Base-by-base conservation (phyloP, 164 flowering plant species). In the Amborella trichopoda region DNA sequence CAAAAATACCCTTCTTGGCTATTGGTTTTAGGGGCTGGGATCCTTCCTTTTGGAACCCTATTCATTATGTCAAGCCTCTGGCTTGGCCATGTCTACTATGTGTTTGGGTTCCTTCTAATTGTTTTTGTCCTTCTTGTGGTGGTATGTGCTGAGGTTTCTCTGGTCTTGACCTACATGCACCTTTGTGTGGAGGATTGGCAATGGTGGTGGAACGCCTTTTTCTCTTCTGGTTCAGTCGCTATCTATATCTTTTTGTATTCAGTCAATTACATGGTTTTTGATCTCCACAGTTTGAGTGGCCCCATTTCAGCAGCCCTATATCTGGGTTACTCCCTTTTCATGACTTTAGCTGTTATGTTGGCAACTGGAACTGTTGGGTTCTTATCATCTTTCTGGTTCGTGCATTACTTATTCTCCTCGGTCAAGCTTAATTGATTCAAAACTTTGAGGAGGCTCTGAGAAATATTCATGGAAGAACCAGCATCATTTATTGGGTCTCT, bases 181-280 rank as follows among this genome's bases (percentile, higher is more conserved):
- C 80, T 84, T 2, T 84, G 95, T 40, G 90, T 81, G 20, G 95
- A 84, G 62, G 95, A 84, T 64, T 84, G 82, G 80, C 68, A 53
- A 54, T 84, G 95, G 95, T 84, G 95, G 95, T 84, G 95, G 95
- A 84, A 84, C 55, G 77, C 90, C 26, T 84, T 84, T 75, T 84
- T 84, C 56, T 86, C 94, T n/a, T 84, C 94, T 19, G 94, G 95
- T 9, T 84, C 90, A 0, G 95, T 84, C 44, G 82, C 90, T 26
- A 54, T 84, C 8, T 84, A 84, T 75, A 84, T 84, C 50, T 84
- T 84, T 68, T 50, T 81, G 37, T 84, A 84, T 72, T 77, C 95
- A 40, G 43, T 84, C 22, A 84, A 84, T 64, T 81, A 84, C 46
- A 90, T 84, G 20, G 59, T 84, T 3, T 81, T 84, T 23, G 95